Evolutionary conservation across 129 eudicot species (phyloP), one percentile per base, ranked within the genome.

Genomic region (Lactuca saligna): DNA sequence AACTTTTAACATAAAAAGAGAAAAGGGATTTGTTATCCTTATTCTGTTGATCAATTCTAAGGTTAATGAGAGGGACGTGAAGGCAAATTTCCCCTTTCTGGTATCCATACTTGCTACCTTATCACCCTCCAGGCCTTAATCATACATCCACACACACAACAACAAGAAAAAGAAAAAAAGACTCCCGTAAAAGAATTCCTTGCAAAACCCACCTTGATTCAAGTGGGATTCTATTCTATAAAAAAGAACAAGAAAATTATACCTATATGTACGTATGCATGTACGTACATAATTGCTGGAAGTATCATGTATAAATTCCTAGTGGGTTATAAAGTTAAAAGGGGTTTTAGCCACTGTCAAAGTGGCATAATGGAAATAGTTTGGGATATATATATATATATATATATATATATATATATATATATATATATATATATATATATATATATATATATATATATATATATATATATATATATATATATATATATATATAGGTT

Each of bases 41-140:
- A 33, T 74, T 65, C 51, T 46, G 20, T 39, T 16, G 16, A 70
- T 44, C 32, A 25, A 16, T 46, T 38, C 61, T 9, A 63, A 33
- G 75, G 61, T 70, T 68, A 59, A 59, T 53, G 80, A 75, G 7
- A 46, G 74, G 37, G 80, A 75, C 74, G 14, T 75, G n/a, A 15
- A 3, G 35, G 16, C 16, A 61, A 35, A 7, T 14, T 13, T 31
- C 38, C 29, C 57, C 14, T 3, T 34, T 68, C 55, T 16, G 57
- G 54, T 60, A 46, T 75, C 46, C 75, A 60, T 53, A 51, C 61
- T 68, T 49, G 62, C 79, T 39, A 75, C 61, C 67, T 57, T 65
- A 42, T 70, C 60, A 25, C 46, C 54, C 13, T 4, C 37, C 69
- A 9, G 8, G 3, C 8, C 17, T 44, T 64, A 17, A 20, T 10